A percentile compares a stretch with the other conserved stretches of the same genome.
Evolutionary conservation across 139 green algal species (phyloP).

Genomic region (Coelastrella sp.): DNA sequence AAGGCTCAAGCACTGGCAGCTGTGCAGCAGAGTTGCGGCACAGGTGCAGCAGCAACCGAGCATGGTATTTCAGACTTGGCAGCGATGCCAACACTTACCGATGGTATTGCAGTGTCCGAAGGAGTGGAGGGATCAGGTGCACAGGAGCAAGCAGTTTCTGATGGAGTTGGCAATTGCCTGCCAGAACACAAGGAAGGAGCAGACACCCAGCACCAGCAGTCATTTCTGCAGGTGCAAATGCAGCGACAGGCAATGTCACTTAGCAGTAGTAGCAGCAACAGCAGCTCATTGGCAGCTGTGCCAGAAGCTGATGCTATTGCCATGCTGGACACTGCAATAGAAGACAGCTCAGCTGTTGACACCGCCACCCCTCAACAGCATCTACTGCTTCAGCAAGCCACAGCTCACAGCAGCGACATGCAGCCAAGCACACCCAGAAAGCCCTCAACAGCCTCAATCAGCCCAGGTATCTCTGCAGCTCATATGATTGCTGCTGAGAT

Average conservation of each 20-base stretch:
- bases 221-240: not conserved
- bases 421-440: conserved; percentile 18
- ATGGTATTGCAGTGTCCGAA: not conserved
- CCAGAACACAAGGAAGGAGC: no score
- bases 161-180: conserved; percentile 8
- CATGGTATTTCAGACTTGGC: not conserved
- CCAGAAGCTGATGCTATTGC: not conserved
- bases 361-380: not conserved
- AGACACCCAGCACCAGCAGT: not conserved
- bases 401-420: conserved; percentile 19
- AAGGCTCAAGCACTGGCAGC: not conserved
- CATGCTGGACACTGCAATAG: not conserved
- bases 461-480: not conserved
- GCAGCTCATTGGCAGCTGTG: not conserved
- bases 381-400: not conserved
- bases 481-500: not conserved
- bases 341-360: not conserved
- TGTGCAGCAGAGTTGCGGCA: not conserved
- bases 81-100: conserved; percentile 2
- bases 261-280: conserved; percentile 19
- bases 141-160: not conserved
- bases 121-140: conserved; percentile 1
- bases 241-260: conserved; percentile 22
- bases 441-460: not conserved
- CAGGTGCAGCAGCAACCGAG: conserved; percentile 1